Conservation (phyloP, 108 stramenopile species). For the Craspedostauros australis region DNA sequence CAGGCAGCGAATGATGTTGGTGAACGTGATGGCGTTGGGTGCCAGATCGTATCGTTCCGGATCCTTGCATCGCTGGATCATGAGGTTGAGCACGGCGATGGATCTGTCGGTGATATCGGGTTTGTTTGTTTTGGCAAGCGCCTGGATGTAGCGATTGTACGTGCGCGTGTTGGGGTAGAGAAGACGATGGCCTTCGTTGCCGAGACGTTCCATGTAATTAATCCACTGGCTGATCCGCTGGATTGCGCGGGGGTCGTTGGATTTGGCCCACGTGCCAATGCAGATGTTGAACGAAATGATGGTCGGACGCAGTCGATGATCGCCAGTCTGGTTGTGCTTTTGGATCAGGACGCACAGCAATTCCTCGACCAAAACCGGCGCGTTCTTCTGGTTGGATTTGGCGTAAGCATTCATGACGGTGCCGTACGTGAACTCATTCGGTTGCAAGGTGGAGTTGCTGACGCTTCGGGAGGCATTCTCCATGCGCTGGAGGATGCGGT, state of each 20-base stretch:
- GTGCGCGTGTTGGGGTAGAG: conserved; percentile 18
- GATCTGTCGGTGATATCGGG: conserved; percentile 13
- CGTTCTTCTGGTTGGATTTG: conserved; percentile 9
- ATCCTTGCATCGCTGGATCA: conserved; percentile 16
- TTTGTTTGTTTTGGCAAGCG: conserved; percentile 11
- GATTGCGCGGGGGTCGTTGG: conserved; percentile 1
- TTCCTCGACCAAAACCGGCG: conserved; percentile 18
- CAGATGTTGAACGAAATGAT: conserved; percentile 19
- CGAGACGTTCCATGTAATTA: conserved; percentile 8
- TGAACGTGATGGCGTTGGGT: conserved; percentile 25
- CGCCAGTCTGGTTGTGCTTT: conserved; percentile 9
- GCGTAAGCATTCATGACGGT: conserved; percentile 20
- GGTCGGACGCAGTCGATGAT: conserved; percentile 9
- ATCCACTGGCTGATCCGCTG: conserved; percentile 12
- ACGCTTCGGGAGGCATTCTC: background rate
- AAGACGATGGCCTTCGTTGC: conserved; percentile 10
- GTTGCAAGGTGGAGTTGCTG: conserved; percentile 1
- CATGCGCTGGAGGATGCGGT: conserved; percentile 16
- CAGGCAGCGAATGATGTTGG: conserved; percentile 26
- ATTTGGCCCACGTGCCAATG: conserved; percentile 20
- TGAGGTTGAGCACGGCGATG: conserved; percentile 8
- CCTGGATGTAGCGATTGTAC: conserved; percentile 18
- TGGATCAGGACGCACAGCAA: conserved; percentile 18
- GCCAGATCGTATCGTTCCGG: conserved; percentile 5
- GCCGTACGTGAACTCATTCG: conserved; percentile 29